These are phyloP conservation scores for Monosporascus sp. DNA, from an alignment of 2,329 filamentous ascomycete species.

Conservation along the genomic window DNA sequence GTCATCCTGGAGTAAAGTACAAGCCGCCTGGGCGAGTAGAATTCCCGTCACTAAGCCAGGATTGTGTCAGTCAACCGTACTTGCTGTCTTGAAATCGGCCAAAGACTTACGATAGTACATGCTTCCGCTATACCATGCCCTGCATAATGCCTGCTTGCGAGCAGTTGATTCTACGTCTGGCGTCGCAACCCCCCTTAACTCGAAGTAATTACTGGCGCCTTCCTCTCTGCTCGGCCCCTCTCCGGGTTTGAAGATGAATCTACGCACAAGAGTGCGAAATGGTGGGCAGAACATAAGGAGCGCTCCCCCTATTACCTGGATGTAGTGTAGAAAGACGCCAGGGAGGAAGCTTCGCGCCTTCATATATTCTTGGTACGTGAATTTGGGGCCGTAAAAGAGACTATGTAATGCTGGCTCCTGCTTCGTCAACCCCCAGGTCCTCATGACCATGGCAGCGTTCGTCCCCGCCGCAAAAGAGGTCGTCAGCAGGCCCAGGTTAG, in stretches of 20 bases:
- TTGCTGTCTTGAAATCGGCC: conserved; percentile 3
- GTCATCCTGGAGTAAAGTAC: conserved; percentile 59
- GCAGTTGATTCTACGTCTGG: conserved; percentile 42
- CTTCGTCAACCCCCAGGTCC: conserved; percentile 58
- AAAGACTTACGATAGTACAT: conserved; percentile 56
- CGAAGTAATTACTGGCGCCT: conserved; percentile 53
- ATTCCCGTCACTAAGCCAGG: conserved; percentile 56
- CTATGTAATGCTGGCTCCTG: conserved; percentile 36
- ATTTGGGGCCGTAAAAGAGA: conserved; percentile 56
- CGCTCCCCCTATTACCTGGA: conserved; percentile 36
- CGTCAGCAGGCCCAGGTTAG: conserved; percentile 50
- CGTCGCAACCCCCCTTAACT: conserved; percentile 59
- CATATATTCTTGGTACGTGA: conserved; percentile 52
- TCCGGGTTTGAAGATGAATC: conserved; percentile 47
- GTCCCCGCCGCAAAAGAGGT: conserved; percentile 44
- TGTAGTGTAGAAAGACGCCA: conserved; percentile 46
- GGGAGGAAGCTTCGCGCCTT: conserved; percentile 43
- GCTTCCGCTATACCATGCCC: conserved; percentile 52
- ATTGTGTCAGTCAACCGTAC: not conserved
- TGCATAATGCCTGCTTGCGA: conserved; percentile 48
- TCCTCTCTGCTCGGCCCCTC: conserved; percentile 48
- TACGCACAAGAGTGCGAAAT: conserved; percentile 39
- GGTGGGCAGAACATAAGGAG: conserved; percentile 40
- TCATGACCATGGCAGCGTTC: conserved; percentile 51
- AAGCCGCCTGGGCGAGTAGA: conserved; percentile 58